Evolutionary conservation across 2,329 filamentous ascomycete genomes (phyloP).

Genomic region (Neocatenulostroma microsporum): DNA sequence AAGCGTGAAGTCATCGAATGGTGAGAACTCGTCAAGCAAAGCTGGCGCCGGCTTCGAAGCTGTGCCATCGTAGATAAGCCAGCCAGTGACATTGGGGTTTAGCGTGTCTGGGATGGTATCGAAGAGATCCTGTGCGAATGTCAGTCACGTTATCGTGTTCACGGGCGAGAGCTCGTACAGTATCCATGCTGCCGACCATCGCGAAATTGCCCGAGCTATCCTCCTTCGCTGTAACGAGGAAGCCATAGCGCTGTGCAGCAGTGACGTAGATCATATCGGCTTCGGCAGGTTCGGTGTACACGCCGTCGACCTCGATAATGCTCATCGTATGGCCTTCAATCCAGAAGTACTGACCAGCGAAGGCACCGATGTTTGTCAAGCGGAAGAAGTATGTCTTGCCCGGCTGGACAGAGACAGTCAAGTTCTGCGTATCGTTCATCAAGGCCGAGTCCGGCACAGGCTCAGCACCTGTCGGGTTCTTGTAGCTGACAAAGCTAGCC

Average conservation of each 20-base stretch:
- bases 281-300: slow-evolving; percentile 53
- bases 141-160: slow-evolving; percentile 6
- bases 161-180: slow-evolving; percentile 24
- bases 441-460: slow-evolving; percentile 59
- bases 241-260: slow-evolving; percentile 64
- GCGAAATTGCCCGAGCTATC: slow-evolving; percentile 51
- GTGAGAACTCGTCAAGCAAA: slow-evolving; percentile 53
- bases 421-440: slow-evolving; percentile 53
- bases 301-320: slow-evolving; percentile 64
- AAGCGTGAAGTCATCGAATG: slow-evolving; percentile 67
- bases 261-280: slow-evolving; percentile 57
- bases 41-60: slow-evolving; percentile 45
- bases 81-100: slow-evolving; percentile 55
- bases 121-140: slow-evolving; percentile 47
- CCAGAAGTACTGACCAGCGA: slow-evolving; percentile 64
- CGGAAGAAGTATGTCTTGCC: slow-evolving; percentile 57
- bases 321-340: slow-evolving; percentile 59
- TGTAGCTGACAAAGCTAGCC: slow-evolving; percentile 47
- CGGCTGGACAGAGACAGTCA: slow-evolving; percentile 39
- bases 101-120: slow-evolving; percentile 58
- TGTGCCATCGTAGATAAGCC: slow-evolving; percentile 47
- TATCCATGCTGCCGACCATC: slow-evolving; percentile 47
- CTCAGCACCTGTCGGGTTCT: slow-evolving; percentile 53
- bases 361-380: slow-evolving; percentile 62
- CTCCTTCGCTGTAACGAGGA: slow-evolving; percentile 55